These are phyloP conservation scores for Pinus taeda DNA, from an alignment of 75 land plant species.

Conservation along the genomic window DNA sequence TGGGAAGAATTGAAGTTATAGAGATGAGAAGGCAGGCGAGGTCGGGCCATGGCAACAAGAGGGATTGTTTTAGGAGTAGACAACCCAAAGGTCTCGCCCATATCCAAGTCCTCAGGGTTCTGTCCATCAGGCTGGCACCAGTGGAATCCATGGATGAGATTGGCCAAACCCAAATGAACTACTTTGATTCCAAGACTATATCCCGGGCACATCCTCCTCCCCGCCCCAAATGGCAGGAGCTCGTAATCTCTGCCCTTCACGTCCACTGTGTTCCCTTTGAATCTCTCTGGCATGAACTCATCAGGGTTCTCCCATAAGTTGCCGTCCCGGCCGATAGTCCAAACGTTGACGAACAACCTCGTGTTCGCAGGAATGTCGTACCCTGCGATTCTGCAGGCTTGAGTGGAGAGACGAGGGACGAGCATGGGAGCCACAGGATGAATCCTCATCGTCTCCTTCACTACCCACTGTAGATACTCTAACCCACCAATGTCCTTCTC, in stretches of 20 bases:
- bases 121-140: slow-evolving; percentile 20
- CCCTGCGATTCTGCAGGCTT: slow-evolving; percentile 27
- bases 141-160: slow-evolving; percentile 44
- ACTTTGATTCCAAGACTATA: slow-evolving; percentile 33
- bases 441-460: slow-evolving; percentile 30
- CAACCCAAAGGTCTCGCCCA: slow-evolving; percentile 35
- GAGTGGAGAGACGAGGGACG: slow-evolving; percentile 19
- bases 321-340: slow-evolving; percentile 55
- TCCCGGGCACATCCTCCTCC: slow-evolving; percentile 52
- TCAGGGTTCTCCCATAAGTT: slow-evolving; percentile 41
- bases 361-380: slow-evolving; percentile 45
- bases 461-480: neutral
- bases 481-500: slow-evolving; percentile 45
- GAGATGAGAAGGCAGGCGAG: slow-evolving; percentile 3
- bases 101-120: slow-evolving; percentile 11
- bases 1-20: too few species aligned
- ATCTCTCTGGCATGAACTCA: slow-evolving; percentile 55
- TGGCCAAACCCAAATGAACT: slow-evolving; percentile 27
- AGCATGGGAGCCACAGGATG: slow-evolving; percentile 49
- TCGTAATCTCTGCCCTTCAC: slow-evolving; percentile 44
- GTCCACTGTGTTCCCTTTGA: slow-evolving; percentile 25
- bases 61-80: slow-evolving; percentile 36
- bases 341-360: slow-evolving; percentile 41
- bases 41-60: slow-evolving; percentile 17
- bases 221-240: slow-evolving; percentile 54